These are phyloP conservation scores for Tulasnella sp. DNA, from an alignment of 768 basidiomycete species.

Conservation along the genomic window DNA sequence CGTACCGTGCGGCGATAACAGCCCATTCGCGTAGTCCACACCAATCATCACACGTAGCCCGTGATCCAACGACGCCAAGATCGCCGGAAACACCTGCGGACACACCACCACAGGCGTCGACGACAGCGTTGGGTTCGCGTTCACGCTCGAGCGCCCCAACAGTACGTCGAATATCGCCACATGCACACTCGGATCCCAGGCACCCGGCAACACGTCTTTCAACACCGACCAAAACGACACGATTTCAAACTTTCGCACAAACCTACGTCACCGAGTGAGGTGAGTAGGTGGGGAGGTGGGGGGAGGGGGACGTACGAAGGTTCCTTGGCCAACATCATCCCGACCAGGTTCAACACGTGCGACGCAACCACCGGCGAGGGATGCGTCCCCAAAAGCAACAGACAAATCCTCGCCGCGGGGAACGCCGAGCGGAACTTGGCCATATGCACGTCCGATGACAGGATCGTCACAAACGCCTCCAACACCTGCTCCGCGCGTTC, in stretches of 20 bases:
- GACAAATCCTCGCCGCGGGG: constrained; percentile 63
- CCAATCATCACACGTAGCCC: constrained; percentile 30
- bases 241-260: constrained; percentile 70
- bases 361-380: constrained; percentile 48
- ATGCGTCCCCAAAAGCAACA: constrained; percentile 68
- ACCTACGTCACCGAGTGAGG: constrained; percentile 28
- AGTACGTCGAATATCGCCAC: constrained; percentile 57
- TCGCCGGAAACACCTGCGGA: constrained; percentile 56
- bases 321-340: constrained; percentile 35
- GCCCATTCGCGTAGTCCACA: not conserved
- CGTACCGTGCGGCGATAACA: not conserved
- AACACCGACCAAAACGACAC: constrained; percentile 74
- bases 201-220: constrained; percentile 48
- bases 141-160: constrained; percentile 34
- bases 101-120: constrained; percentile 31
- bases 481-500: constrained; percentile 61
- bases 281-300: not conserved
- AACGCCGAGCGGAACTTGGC: constrained; percentile 60
- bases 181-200: constrained; percentile 60
- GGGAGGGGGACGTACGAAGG: not conserved
- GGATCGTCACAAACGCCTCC: constrained; percentile 46
- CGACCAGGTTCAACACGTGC: constrained; percentile 48
- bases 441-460: constrained; percentile 44
- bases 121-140: not conserved
- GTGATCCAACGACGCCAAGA: constrained; percentile 54